A percentile compares a stretch with the other conserved stretches of the same genome.
Conservation (phyloP, 2,329 filamentous ascomycete genomes). For the Truncatella angustata region DNA sequence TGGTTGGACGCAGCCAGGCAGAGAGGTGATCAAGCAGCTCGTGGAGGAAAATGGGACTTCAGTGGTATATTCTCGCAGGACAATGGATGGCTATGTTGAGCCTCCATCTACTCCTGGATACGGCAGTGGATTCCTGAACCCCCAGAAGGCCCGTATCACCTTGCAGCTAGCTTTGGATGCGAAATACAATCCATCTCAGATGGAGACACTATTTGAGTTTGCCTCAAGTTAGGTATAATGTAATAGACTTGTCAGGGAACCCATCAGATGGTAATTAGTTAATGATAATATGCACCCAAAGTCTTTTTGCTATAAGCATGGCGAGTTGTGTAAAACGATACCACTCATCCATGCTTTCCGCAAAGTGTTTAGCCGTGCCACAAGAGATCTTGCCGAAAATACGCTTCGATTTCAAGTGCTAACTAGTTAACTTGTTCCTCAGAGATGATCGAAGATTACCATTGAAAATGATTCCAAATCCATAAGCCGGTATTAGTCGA, state of each 20-base stretch:
- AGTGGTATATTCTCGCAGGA: constrained; percentile 50
- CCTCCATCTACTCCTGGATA: constrained; percentile 34
- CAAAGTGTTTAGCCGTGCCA: too few relatives aligned
- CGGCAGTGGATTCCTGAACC: constrained; percentile 29
- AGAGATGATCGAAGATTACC: not conserved
- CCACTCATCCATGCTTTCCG: too few relatives aligned
- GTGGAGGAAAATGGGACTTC: constrained; percentile 44
- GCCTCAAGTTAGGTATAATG: too few relatives aligned
- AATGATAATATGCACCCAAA: too few relatives aligned
- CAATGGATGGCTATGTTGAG: constrained; percentile 52
- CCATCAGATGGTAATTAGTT: too few relatives aligned
- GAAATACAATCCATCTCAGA: not conserved
- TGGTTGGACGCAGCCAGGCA: constrained; percentile 40
- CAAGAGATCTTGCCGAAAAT: too few relatives aligned
- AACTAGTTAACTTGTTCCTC: not conserved
- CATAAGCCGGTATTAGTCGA: constrained; percentile 30
- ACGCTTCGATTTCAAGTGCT: too few relatives aligned
- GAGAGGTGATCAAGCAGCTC: constrained; percentile 38
- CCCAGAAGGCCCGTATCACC: constrained; percentile 1
- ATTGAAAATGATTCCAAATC: constrained; percentile 20
- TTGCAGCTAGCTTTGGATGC: constrained; percentile 8
- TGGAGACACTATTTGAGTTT: constrained; percentile 6
- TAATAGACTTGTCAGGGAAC: too few relatives aligned
- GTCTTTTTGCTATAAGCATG: too few relatives aligned
- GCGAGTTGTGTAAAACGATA: too few relatives aligned